A percentile compares a stretch with the other conserved stretches of the same genome.
Conservation (phyloP, 2,329 filamentous ascomycete species). For the Aspergillus sp. region DNA sequence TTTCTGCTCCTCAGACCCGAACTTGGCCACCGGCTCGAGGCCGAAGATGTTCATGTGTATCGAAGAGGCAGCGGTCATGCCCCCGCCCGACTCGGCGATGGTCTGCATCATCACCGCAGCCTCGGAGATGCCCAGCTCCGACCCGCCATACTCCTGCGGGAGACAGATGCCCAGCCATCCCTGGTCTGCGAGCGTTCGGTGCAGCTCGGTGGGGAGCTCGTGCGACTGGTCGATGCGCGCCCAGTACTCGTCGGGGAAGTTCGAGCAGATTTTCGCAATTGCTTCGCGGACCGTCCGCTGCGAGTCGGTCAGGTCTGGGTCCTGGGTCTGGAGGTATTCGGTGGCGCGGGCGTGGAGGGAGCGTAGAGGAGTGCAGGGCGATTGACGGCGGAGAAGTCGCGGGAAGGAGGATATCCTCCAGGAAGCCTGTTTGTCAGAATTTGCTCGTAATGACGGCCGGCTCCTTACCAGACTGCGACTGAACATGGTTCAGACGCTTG, state of each 20-base stretch:
- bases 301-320: conserved; percentile 11
- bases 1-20: conserved; percentile 35
- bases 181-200: conserved; percentile 30
- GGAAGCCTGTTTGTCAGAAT: neutral
- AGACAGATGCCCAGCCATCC: conserved; percentile 41
- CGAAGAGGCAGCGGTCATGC: conserved; percentile 34
- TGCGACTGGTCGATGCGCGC: conserved; percentile 27
- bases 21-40: conserved; percentile 37
- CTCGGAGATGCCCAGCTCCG: conserved; percentile 34
- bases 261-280: conserved; percentile 35
- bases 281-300: conserved; percentile 31
- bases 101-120: conserved; percentile 42
- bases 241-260: conserved; percentile 38
- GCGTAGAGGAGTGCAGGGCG: neutral
- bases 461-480: neutral
- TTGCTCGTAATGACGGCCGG: neutral
- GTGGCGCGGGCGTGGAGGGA: conserved; percentile 12
- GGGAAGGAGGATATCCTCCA: neutral
- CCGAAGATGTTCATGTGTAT: conserved; percentile 44
- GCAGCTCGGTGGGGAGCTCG: conserved; percentile 33
- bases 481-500: neutral
- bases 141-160: conserved; percentile 34
- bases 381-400: neutral
- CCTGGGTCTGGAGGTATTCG: conserved; percentile 12
- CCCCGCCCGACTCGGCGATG: conserved; percentile 37